Percentiles rank a stretch among this genome's conserved stretches.
Evolutionary conservation across 2,329 filamentous ascomycete genomes (phyloP).

Genomic region (Dactylonectria macrodidyma): DNA sequence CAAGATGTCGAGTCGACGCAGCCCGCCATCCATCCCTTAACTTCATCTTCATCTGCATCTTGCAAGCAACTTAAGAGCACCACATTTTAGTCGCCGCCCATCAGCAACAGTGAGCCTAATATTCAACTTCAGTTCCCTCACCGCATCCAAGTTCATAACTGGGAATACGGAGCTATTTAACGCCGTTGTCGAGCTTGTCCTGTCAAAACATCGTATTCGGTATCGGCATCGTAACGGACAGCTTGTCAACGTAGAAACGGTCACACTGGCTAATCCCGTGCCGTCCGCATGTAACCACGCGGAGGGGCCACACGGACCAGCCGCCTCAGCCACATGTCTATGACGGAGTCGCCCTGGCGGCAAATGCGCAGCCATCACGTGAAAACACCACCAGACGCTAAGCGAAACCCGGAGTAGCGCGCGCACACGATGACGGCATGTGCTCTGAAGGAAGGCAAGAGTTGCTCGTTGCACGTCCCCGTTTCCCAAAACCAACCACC

Average conservation of each 20-base stretch:
- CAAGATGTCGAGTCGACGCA: neutral
- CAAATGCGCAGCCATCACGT: slow-evolving; percentile 38
- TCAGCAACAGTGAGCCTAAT: too few relatives aligned
- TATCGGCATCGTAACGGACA: neutral
- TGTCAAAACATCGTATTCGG: neutral
- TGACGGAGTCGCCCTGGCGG: neutral
- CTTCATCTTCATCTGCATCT: neutral
- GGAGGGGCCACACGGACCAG: slow-evolving; percentile 16
- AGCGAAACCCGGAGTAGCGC: slow-evolving; percentile 38
- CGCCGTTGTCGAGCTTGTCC: neutral
- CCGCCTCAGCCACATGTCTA: slow-evolving; percentile 24
- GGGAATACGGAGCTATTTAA: too few relatives aligned
- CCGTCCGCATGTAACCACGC: slow-evolving; percentile 19
- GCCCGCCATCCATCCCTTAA: neutral
- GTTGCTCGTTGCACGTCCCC: slow-evolving; percentile 38
- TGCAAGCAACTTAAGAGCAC: neutral
- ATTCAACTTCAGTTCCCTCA: too few relatives aligned
- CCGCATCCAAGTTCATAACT: too few relatives aligned
- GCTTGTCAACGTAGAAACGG: neutral
- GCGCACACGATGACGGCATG: slow-evolving; percentile 48
- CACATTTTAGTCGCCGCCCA: neutral
- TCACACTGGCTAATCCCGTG: slow-evolving; percentile 19
- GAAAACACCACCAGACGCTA: slow-evolving; percentile 35
- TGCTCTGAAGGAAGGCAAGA: slow-evolving; percentile 45
- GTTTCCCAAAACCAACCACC: slow-evolving; percentile 30